phyloP scores from a whole-genome alignment of 345 rosid genomes.

The Streptanthus diversifolius region DNA sequence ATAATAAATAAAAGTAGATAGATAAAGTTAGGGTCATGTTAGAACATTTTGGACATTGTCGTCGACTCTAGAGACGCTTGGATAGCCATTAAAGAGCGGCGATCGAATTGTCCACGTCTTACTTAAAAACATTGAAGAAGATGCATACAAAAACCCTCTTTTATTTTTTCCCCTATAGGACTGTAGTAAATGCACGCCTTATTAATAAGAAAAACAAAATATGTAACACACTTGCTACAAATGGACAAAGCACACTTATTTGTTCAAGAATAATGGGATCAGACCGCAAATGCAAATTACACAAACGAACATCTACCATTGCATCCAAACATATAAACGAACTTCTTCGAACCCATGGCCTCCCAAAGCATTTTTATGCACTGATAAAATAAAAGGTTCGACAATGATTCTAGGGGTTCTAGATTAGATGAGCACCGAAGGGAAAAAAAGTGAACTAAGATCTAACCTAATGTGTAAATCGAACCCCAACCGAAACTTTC shows the following conservation, averaged over 20 bases:
- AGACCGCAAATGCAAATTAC: neutral
- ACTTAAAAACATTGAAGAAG: neutral
- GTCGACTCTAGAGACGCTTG: slow-evolving; percentile 24
- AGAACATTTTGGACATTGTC: slow-evolving; percentile 27
- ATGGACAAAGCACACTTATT: no score
- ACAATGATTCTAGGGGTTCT: neutral
- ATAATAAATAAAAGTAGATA: neutral
- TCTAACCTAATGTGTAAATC: no score
- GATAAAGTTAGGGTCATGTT: neutral
- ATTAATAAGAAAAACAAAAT: neutral
- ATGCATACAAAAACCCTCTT: slow-evolving; percentile 14
- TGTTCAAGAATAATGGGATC: no score
- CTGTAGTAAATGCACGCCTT: neutral
- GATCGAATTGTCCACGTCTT: slow-evolving; percentile 33
- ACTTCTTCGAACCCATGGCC: neutral
- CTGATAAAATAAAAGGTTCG: neutral
- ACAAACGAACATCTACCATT: neutral
- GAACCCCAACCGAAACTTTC: no score
- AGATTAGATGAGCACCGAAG: no score
- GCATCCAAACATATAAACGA: neutral
- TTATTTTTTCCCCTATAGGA: neutral
- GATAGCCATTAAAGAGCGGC: slow-evolving; percentile 36
- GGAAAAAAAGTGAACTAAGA: no score
- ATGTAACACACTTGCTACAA: neutral
- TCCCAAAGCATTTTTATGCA: neutral